A percentile compares a stretch with the other conserved stretches of the same genome.
These are phyloP conservation scores for Dissophora globulifera DNA, from an alignment of 192 early-diverging fungal species.

Conservation along the genomic window DNA sequence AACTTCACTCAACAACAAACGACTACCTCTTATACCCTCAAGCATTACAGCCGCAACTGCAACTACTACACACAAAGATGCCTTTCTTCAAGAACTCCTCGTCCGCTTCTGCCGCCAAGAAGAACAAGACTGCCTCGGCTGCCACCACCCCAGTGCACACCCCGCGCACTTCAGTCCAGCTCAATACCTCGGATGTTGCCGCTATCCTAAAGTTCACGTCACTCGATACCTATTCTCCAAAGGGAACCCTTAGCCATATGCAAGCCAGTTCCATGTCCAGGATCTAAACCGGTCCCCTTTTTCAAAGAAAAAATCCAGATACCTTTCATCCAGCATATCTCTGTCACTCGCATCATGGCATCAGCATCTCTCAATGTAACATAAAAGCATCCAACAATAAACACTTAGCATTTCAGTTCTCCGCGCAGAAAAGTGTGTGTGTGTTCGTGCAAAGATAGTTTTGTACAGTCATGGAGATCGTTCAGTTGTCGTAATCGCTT, in stretches of 20 bases:
- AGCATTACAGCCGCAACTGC: background rate
- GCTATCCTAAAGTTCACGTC: constrained; percentile 12
- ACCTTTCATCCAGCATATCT: background rate
- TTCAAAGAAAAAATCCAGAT: too few species aligned
- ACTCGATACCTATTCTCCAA: too few species aligned
- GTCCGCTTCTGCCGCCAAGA: constrained; percentile 29
- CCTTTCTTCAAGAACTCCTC: constrained; percentile 46
- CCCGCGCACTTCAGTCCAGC: constrained; percentile 45
- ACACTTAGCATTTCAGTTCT: too few species aligned
- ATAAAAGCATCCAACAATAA: too few species aligned
- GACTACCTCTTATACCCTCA: background rate
- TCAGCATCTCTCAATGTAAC: too few species aligned
- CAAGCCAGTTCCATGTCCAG: constrained; percentile 29
- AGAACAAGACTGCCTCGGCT: constrained; percentile 50
- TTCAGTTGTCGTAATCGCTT: too few species aligned
- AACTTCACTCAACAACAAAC: background rate
- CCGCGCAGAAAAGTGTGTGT: too few species aligned
- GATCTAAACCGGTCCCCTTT: constrained; percentile 27
- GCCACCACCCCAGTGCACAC: constrained; percentile 42
- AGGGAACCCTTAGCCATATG: constrained; percentile 27
- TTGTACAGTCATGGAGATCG: too few species aligned
- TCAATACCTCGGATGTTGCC: constrained; percentile 17
- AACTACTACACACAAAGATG: constrained; percentile 9
- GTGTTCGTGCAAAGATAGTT: background rate
- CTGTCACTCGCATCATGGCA: too few species aligned